Evolutionary conservation across 1,284 basidiomycete species (phyloP), one percentile per base, ranked within the genome.

Genomic region (Cryptococcus wingfieldii): DNA sequence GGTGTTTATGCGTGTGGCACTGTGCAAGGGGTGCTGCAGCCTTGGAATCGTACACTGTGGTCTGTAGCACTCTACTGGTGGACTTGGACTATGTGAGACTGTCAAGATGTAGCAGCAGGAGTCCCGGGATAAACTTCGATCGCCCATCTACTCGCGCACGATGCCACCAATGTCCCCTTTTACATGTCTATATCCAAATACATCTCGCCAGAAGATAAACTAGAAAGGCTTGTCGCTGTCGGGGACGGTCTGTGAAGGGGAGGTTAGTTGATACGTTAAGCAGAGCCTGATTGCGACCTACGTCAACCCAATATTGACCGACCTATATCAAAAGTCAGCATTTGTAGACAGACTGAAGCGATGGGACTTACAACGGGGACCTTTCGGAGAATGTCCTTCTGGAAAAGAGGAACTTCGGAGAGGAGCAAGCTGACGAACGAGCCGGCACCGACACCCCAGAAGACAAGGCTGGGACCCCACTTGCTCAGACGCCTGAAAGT

Each of bases 141-240:
- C 10, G 5, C 42, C 23, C 13, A 38, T 23, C 10, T 39, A 28
- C 28, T 19, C 23, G 46, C 27, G 12, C n/a, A 42, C 42, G 52
- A 58, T 58, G 54, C 49, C 50, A 44, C 23, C 23, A 23, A 37
- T 23, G 34, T 34, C 44, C 45, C 39, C 46, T 16, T 27, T 10
- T 23, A 38, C 9, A n/a, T 16, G 27, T 39, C 42, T 23, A 9
- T 51, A 50, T 45, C 28, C 43, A 34, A 55, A 23, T 25, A 46
- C 37, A 50, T 25, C 41, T 38, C 44, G 19, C 37, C 44, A 18
- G 31, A 41, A 25, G 28, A 6, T 31, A 28, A 25, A 56, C 62
- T 74, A 77, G 72, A 77, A 77, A 44, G 76, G 76, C 67, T 77
- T 76, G 69, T 77, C 76, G 27, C 63, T 69, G 52, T 71, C 75